phyloP scores from a whole-genome alignment of 164 flowering plant species.

The Vitis rupestris region DNA sequence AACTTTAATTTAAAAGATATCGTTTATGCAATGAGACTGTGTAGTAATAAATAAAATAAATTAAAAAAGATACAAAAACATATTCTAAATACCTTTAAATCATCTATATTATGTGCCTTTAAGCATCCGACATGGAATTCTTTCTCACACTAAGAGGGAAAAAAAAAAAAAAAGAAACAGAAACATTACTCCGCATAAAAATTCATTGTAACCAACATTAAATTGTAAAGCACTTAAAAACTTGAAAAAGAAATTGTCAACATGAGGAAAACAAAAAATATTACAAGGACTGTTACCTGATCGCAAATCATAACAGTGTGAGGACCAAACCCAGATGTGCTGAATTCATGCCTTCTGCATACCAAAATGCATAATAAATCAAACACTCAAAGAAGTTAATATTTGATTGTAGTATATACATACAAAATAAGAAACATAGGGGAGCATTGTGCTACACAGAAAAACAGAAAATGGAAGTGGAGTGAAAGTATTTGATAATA shows the following conservation, averaged over 20 bases:
- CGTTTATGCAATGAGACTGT: neutral
- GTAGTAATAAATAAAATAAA: neutral
- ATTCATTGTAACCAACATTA: neutral
- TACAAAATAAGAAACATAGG: neutral
- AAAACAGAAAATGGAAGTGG: neutral
- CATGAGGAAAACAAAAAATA: neutral
- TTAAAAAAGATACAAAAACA: neutral
- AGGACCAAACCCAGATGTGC: slow-evolving; percentile 64
- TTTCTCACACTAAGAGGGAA: slow-evolving; percentile 68
- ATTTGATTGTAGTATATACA: neutral
- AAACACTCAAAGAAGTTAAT: neutral
- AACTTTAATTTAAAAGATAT: neutral
- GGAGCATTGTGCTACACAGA: neutral
- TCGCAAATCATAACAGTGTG: slow-evolving; percentile 84
- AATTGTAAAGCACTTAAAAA: neutral
- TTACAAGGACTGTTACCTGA: slow-evolving; percentile 52
- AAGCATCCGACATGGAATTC: slow-evolving; percentile 94
- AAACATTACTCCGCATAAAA: neutral
- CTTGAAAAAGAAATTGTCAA: neutral
- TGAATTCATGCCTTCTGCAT: slow-evolving; percentile 59
- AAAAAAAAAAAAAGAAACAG: slow-evolving; percentile 1
- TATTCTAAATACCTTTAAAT: slow-evolving; percentile 50
- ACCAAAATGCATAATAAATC: slow-evolving; percentile 1
- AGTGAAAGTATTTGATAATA: too few species aligned
- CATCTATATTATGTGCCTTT: slow-evolving; percentile 58